These are phyloP conservation scores for Phialophora chinensis DNA, from an alignment of 2,329 filamentous ascomycete species.

Conservation along the genomic window DNA sequence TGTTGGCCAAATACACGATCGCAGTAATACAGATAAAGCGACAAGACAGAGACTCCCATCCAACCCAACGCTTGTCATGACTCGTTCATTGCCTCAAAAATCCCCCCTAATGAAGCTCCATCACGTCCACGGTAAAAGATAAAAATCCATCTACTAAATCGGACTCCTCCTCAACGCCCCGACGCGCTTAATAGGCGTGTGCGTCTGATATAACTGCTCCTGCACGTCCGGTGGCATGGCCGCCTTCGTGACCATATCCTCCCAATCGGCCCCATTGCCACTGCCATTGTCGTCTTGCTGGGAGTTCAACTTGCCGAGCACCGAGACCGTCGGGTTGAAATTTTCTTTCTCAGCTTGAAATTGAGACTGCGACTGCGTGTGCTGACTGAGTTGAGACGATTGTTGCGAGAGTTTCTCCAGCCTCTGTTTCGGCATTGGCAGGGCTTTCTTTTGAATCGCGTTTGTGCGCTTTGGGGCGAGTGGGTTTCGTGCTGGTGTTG, in stretches of 20 bases:
- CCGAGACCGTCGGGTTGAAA: constrained; percentile 29
- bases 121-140: background rate
- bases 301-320: constrained; percentile 7
- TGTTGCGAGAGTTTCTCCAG: constrained; percentile 24
- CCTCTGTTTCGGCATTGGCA: constrained; percentile 37
- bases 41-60: background rate
- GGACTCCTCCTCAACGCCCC: constrained; percentile 40
- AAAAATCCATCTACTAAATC: constrained; percentile 25
- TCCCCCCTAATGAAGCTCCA: background rate
- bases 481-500: constrained; percentile 26
- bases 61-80: background rate
- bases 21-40: background rate
- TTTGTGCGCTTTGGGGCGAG: constrained; percentile 36
- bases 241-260: constrained; percentile 16
- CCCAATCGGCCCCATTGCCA: constrained; percentile 9
- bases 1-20: background rate
- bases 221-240: constrained; percentile 39
- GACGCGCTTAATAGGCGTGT: constrained; percentile 38
- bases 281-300: constrained; percentile 9
- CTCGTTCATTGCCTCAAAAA: background rate
- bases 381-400: background rate
- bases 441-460: constrained; percentile 35
- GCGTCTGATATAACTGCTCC: constrained; percentile 37
- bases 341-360: constrained; percentile 35
- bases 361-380: background rate